Evolutionary conservation across 257 asterid genomes (phyloP).

Genomic region (Solanum chiquidenum): DNA sequence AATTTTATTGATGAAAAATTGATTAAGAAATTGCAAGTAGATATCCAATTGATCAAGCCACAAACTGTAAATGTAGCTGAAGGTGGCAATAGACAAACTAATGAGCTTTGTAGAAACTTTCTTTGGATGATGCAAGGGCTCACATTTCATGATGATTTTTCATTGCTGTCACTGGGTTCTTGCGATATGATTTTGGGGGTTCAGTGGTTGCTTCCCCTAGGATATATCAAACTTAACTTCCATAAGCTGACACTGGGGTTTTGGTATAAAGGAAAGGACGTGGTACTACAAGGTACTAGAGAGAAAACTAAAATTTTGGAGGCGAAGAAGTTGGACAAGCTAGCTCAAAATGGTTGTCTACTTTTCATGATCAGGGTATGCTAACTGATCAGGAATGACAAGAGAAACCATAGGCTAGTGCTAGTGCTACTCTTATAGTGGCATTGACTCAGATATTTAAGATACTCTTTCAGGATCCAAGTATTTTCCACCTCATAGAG

Average conservation of each 20-base stretch:
- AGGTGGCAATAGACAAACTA: not conserved
- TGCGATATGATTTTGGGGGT: not conserved
- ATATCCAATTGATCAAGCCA: not conserved
- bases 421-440: too few species aligned
- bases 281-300: not conserved
- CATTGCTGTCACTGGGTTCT: not conserved
- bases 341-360: too few species aligned
- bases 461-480: too few species aligned
- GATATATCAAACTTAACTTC: not conserved
- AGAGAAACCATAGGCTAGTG: too few species aligned
- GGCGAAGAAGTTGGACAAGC: not conserved
- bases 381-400: too few species aligned
- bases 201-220: not conserved
- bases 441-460: too few species aligned
- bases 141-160: not conserved
- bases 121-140: too few species aligned
- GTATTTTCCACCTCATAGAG: too few species aligned
- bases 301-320: not conserved
- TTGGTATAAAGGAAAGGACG: not conserved
- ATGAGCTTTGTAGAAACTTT: not conserved
- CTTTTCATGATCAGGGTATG: too few species aligned
- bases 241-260: not conserved
- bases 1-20: too few species aligned
- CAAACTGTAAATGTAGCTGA: not conserved
- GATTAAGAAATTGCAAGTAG: not conserved